A percentile compares a stretch with the other conserved stretches of the same genome.
Evolutionary conservation across 2,329 filamentous ascomycete species (phyloP).

Genomic region (Macrophomina tecta): DNA sequence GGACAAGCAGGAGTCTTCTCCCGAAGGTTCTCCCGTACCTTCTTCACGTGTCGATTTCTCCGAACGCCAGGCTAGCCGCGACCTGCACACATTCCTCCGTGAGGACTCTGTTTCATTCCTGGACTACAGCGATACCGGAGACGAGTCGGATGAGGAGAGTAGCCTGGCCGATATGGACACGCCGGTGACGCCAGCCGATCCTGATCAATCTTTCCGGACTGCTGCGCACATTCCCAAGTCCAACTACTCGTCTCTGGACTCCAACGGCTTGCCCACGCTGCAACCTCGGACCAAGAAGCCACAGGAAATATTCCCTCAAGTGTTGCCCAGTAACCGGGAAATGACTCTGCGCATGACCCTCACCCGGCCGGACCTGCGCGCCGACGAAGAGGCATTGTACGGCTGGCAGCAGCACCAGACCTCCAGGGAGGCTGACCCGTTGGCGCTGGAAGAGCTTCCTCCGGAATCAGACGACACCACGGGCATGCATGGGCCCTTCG

Average conservation of each 20-base stretch:
- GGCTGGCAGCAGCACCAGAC: constrained; percentile 62
- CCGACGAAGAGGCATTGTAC: constrained; percentile 74
- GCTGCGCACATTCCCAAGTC: constrained; percentile 41
- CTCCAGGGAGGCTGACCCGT: constrained; percentile 53
- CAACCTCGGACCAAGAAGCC: constrained; percentile 31
- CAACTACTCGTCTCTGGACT: constrained; percentile 42
- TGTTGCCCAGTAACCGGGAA: constrained; percentile 70
- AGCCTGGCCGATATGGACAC: constrained; percentile 37
- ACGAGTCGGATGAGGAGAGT: constrained; percentile 36
- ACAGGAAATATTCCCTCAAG: constrained; percentile 34
- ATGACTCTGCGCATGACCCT: constrained; percentile 98
- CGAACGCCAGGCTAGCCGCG: constrained; percentile 53
- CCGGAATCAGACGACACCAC: constrained; percentile 54
- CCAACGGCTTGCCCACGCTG: constrained; percentile 36
- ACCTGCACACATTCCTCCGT: constrained; percentile 63
- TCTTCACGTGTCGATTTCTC: constrained; percentile 32
- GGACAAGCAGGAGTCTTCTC: constrained; percentile 30
- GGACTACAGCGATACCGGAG: constrained; percentile 35
- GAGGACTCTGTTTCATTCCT: constrained; percentile 60
- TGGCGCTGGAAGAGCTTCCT: constrained; percentile 61
- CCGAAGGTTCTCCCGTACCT: constrained; percentile 19
- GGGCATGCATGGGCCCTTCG: constrained; percentile 54
- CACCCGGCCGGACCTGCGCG: constrained; percentile 84
- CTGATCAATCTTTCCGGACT: constrained; percentile 40
- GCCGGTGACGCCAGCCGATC: constrained; percentile 46